Evolutionary conservation across 2,329 filamentous ascomycete species (phyloP), one percentile per base, ranked within the genome.

Genomic region (Sporothrix curviconia): DNA sequence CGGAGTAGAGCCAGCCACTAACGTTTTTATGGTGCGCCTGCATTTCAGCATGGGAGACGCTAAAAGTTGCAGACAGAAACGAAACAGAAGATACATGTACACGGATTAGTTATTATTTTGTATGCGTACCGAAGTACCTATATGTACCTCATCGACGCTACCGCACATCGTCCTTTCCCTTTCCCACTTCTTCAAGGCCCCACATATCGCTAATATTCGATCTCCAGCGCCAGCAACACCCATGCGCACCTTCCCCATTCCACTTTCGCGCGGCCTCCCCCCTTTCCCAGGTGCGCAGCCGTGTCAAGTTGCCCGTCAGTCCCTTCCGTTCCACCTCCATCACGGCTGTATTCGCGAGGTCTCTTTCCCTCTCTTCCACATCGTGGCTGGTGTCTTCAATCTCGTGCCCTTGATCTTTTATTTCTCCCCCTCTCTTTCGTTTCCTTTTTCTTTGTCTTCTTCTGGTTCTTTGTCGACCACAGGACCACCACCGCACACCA

Each of bases 221-320:
- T n/a, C n/a, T n/a, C n/a, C n/a, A n/a, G n/a, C n/a, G 30, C 12
- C 12, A 14, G 11, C 36, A 37, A 7, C 36, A 34, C 34, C n/a
- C 49, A 9, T 24, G 39, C 49, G 36, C 50, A 53, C 50, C 50
- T 43, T 53, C 50, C 37, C 50, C 50, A 42, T 53, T 42, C 37
- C 50, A 53, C 25, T 32, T 37, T 43, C 37, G 50, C 50, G 50
- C 22, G 24, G 15, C 15, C 34, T 25, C 22, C 22, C 34, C 37
- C 37, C 17, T 32, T 43, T 24, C 24, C n/a, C 12, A 28, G 24
- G 24, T 52, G 14, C n/a, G 49, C 24, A 52, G 49, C 24, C 24
- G 15, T 40, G 49, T 40, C 36, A 15, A 30, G 34, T 32, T 39
- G n/a, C 19, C 36, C 49, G 14, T 42, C 51, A 24, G 17, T 19